Conservation (phyloP, 2,329 filamentous ascomycete species). For the Pseudocercospora macadamiae region DNA sequence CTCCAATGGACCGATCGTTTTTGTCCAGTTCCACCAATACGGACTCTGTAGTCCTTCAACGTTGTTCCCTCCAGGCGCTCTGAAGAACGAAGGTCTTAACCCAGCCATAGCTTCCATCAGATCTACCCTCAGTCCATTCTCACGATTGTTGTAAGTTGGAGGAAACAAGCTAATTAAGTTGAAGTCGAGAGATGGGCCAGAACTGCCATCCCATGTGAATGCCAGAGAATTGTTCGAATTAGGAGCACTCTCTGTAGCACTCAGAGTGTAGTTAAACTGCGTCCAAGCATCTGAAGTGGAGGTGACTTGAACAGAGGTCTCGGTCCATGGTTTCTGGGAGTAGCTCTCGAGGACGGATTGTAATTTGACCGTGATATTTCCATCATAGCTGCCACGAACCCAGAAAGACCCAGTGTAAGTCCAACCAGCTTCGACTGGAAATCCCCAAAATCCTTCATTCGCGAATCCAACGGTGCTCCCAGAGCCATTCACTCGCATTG, state of each 20-base stretch:
- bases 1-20: slow-evolving; percentile 58
- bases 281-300: slow-evolving; percentile 35
- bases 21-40: slow-evolving; percentile 51
- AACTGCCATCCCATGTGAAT: slow-evolving; percentile 47
- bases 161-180: slow-evolving; percentile 58
- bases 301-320: slow-evolving; percentile 30
- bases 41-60: slow-evolving; percentile 48
- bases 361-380: slow-evolving; percentile 31
- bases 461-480: slow-evolving; percentile 44
- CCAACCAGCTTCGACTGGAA: slow-evolving; percentile 32
- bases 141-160: slow-evolving; percentile 56
- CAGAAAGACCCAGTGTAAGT: slow-evolving; percentile 39
- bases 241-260: slow-evolving; percentile 39
- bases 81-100: slow-evolving; percentile 51
- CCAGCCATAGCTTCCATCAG: slow-evolving; percentile 46
- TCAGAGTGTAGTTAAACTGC: slow-evolving; percentile 38
- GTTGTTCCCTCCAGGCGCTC: slow-evolving; percentile 66
- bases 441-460: slow-evolving; percentile 46
- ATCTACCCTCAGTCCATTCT: slow-evolving; percentile 55
- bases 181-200: slow-evolving; percentile 50
- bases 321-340: slow-evolving; percentile 31
- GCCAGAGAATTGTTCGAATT: slow-evolving; percentile 56
- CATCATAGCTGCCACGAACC: slow-evolving; percentile 35
- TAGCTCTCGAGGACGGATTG: slow-evolving; percentile 44
- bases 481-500: slow-evolving; percentile 46